Evolutionary conservation across 2,329 filamentous ascomycete genomes (phyloP).

Genomic region (Malbranchea cinnamomea): DNA sequence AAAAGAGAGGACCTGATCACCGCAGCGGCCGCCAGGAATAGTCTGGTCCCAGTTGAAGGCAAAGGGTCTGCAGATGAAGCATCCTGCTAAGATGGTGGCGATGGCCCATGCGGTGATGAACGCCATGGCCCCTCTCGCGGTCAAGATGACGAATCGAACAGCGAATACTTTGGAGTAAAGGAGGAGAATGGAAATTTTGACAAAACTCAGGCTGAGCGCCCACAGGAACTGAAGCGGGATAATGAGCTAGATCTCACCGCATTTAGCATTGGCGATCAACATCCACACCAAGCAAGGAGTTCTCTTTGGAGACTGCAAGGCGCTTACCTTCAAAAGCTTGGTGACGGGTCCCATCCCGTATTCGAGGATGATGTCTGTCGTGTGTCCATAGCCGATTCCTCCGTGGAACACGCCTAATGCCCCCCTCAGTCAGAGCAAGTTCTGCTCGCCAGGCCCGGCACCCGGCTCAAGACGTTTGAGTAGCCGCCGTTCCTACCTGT

Average conservation of each 20-base stretch:
- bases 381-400: slow-evolving; percentile 14
- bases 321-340: slow-evolving; percentile 8
- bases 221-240: slow-evolving; percentile 15
- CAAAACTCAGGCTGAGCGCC: slow-evolving; percentile 14
- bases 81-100: too few relatives aligned
- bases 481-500: too few relatives aligned
- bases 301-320: not conserved
- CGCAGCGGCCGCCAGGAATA: slow-evolving; percentile 12
- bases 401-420: slow-evolving; percentile 10
- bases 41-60: slow-evolving; percentile 16
- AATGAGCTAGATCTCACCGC: slow-evolving; percentile 8
- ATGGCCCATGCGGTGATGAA: slow-evolving; percentile 13
- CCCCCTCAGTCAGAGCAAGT: not conserved
- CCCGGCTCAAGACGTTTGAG: too few relatives aligned
- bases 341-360: slow-evolving; percentile 12
- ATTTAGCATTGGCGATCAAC: not conserved
- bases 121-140: slow-evolving; percentile 7
- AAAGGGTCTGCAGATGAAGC: slow-evolving; percentile 14
- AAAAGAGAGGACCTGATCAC: slow-evolving; percentile 13
- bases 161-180: slow-evolving; percentile 14
- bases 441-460: not conserved
- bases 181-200: slow-evolving; percentile 13
- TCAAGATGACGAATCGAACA: slow-evolving; percentile 6
- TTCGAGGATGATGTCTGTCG: slow-evolving; percentile 6
- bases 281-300: not conserved